Base-by-base conservation (phyloP, 2,329 filamentous ascomycete species). In the Juglanconis oblonga region DNA sequence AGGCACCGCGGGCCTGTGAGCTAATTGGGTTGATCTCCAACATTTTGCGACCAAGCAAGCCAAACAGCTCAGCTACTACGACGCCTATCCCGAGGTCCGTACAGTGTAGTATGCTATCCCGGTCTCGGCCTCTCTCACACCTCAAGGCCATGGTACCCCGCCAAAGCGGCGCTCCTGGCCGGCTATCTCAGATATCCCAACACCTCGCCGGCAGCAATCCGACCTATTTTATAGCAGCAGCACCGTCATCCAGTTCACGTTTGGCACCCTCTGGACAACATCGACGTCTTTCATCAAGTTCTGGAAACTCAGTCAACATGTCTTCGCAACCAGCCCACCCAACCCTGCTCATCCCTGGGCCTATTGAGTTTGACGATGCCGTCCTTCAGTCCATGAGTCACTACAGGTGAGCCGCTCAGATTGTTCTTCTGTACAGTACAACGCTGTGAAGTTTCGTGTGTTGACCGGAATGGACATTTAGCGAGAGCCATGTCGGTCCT, bases 281-380 rank as follows among this genome's bases (percentile, higher is more conserved):
- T 10, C 70, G 73, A 64, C 68, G 58, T 40, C 63, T 73, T 42
- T 71, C 71, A 3, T 42, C 54, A 40, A 56, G 51, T 40, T 67
- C 68, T 9, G 66, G 67, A 36, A 61, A 63, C 29, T 65, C 67
- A 52, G 51, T 66, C 71, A 79, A 71, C 57, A 88, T 88, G 86
- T 87, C 85, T 67, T 80, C 79, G 62, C 86, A 88, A 68, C 79
- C 84, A 58, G 75, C 79, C 54, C 86, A 88, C 71, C 77, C 85
- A 48, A 88, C 94, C 58, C 82, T 99, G 77, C 87, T 99, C 78
- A 98, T 99, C 72, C 95, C 95, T 53, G 95, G 95, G 65, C 95
- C 95, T 71, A 96, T 98, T 75, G 94, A 98, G 80, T 97, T 97
- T 73, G 94, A 97, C 74, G 94, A 98, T 94, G 92, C 88, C 52